These are phyloP conservation scores for Beta macrorhiza DNA, from an alignment of 179 eudicot genomes.

Conservation along the genomic window DNA sequence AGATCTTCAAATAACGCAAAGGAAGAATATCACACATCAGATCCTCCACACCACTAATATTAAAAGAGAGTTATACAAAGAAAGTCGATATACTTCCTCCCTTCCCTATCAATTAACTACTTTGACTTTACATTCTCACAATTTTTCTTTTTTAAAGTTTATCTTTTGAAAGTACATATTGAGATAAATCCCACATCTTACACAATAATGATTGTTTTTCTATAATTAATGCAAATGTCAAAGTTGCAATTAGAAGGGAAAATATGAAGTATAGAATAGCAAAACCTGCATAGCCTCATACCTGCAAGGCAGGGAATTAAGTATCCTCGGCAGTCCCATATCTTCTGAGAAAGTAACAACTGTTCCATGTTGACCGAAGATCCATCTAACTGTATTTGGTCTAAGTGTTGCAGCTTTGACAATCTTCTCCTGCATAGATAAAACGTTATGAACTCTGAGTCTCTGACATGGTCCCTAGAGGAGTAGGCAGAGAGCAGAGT, in stretches of 20 bases:
- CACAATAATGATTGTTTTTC: too few relatives aligned
- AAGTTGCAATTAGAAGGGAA: too few relatives aligned
- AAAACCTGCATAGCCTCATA: slow-evolving; percentile 20
- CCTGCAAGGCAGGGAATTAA: slow-evolving; percentile 57
- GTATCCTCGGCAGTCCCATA: slow-evolving; percentile 73
- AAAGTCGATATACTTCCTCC: background rate
- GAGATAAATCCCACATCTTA: too few relatives aligned
- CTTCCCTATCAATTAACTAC: too few relatives aligned
- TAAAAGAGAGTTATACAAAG: background rate
- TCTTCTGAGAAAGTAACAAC: slow-evolving; percentile 66
- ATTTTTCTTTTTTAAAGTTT: too few relatives aligned
- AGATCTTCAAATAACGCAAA: slow-evolving; percentile 7
- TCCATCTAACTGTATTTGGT: slow-evolving; percentile 64
- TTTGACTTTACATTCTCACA: too few relatives aligned
- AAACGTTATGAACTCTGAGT: background rate
- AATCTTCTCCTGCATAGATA: slow-evolving; percentile 56
- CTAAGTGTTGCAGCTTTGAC: slow-evolving; percentile 50
- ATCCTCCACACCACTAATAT: background rate
- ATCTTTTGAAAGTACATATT: too few relatives aligned
- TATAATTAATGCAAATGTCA: too few relatives aligned
- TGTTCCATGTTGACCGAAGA: slow-evolving; percentile 70
- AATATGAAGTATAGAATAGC: background rate
- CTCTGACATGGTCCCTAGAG: slow-evolving; percentile 6
- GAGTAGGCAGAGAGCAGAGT: background rate
- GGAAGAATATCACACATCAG: slow-evolving; percentile 1